Evolutionary conservation across 2,329 filamentous ascomycete genomes (phyloP).

Genomic region (Emydomyces testavorans): DNA sequence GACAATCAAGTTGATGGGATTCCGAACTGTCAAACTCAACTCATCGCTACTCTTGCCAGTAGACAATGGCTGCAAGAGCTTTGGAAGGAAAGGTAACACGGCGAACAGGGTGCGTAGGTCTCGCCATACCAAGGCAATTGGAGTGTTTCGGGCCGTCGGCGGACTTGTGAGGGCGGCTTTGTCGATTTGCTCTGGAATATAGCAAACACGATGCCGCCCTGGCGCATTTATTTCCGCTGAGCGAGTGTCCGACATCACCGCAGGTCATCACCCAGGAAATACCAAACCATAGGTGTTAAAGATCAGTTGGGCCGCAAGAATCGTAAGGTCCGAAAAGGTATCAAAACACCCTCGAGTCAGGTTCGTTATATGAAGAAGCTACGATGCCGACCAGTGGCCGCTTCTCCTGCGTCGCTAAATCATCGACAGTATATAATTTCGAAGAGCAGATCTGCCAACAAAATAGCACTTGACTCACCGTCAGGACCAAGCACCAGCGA

Average conservation of each 20-base stretch:
- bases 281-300: no score
- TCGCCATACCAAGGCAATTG: slow-evolving; percentile 9
- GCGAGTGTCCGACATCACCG: not conserved
- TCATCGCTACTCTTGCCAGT: slow-evolving; percentile 12
- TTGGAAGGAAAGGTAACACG: slow-evolving; percentile 13
- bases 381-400: no score
- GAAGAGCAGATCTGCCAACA: no score
- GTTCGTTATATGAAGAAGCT: no score
- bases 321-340: no score
- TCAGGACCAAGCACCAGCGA: no score
- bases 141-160: slow-evolving; percentile 15
- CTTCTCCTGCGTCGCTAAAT: no score
- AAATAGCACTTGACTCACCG: no score
- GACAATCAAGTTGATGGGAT: slow-evolving; percentile 9
- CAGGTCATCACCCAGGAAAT: not conserved
- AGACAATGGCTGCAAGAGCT: slow-evolving; percentile 10
- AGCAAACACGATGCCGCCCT: slow-evolving; percentile 1
- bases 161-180: slow-evolving; percentile 10
- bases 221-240: not conserved
- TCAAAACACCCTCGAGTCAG: no score
- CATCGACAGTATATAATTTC: no score
- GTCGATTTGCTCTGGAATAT: slow-evolving; percentile 16
- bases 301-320: no score
- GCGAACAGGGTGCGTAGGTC: slow-evolving; percentile 13
- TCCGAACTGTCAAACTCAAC: slow-evolving; percentile 10